phyloP scores from a whole-genome alignment of 202 grass and related monocot genomes.

The Thinopyrum obtusiflorum region DNA sequence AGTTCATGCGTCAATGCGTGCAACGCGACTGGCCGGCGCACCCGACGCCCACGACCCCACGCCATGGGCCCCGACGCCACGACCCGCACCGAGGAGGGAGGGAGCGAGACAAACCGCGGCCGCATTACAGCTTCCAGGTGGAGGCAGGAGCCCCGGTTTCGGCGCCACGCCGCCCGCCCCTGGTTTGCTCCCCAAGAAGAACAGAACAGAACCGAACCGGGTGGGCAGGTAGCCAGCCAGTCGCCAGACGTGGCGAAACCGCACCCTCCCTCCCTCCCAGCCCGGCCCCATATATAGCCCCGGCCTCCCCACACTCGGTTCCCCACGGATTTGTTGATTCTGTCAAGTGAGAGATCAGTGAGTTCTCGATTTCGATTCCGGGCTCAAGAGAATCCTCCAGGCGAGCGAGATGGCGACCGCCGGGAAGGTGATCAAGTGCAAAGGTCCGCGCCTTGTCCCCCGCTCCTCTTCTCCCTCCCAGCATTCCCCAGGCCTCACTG shows the following conservation, averaged over 20 bases:
- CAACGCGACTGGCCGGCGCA: background rate
- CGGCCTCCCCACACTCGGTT: background rate
- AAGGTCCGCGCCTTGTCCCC: constrained; percentile 43
- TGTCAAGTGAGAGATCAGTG: background rate
- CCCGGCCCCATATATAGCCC: constrained; percentile 19
- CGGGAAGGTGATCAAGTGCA: constrained; percentile 94
- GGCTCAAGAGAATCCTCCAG: background rate
- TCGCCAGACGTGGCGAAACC: constrained; percentile 11
- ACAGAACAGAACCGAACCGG: too few relatives aligned
- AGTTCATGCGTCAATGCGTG: background rate
- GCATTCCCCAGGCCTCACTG: background rate
- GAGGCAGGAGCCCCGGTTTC: constrained; percentile 29
- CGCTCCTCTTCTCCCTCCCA: background rate
- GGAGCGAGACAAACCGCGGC: constrained; percentile 27
- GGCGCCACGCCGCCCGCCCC: constrained; percentile 22
- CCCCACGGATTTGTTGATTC: background rate
- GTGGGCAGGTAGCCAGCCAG: too few relatives aligned
- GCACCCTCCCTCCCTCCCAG: background rate
- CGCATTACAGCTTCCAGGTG: constrained; percentile 20
- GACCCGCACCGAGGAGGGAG: background rate
- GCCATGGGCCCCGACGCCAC: background rate
- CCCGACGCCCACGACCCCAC: background rate
- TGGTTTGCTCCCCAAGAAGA: constrained; percentile 37
- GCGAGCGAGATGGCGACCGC: constrained; percentile 51
- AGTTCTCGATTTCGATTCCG: background rate